Evolutionary conservation across 805 yeast species (phyloP), one percentile per base, ranked within the genome.

Genomic region (Saturnispora hagleri): DNA sequence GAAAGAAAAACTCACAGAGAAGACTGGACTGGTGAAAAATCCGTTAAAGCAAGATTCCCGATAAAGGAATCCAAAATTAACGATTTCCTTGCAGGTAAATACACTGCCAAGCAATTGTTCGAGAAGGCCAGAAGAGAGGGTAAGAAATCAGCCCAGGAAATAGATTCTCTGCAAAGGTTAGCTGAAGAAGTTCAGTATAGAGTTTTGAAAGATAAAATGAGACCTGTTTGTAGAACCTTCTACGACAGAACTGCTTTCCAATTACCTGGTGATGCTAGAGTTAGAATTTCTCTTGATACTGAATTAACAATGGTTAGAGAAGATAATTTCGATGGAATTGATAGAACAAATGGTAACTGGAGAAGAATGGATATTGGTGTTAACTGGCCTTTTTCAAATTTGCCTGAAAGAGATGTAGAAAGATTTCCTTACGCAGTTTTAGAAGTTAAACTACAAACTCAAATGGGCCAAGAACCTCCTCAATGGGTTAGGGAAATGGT

Each of bases 11-110:
- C 99, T 5, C 99, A 93, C 66, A 80, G 99, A 69, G 99, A 93
- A 69, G 99, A 93, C 73, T 91, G 99, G 99, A 93, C 99, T 3
- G 99, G 99, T 60, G 99, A 93, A 69, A 91, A 91, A 70, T 88
- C 97, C n/a, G 99, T 93, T 58, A 93, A 93, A 71, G 98, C 98
- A 5, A 80, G 99, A 67, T 93, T 93, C 70, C 83, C 91, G 20
- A 71, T 93, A 58, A 93, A 90, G 68, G 99, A 93, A 67, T 88
- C 85, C 67, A 79, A 89, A 63, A 89, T 91, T 48, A 93, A 93
- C 65, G 80, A 81, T 48, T 93, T 89, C 67, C 67, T 91, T 71
- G 70, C 72, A 35, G 99, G 99, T 59, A 80, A 80, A 48, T 89
- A 78, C 65, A 87, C 97, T 22, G 96, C 90, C 10, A 77, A 80